Base-by-base conservation (phyloP, 2,329 filamentous ascomycete genomes). In the Fusarium buharicum region DNA sequence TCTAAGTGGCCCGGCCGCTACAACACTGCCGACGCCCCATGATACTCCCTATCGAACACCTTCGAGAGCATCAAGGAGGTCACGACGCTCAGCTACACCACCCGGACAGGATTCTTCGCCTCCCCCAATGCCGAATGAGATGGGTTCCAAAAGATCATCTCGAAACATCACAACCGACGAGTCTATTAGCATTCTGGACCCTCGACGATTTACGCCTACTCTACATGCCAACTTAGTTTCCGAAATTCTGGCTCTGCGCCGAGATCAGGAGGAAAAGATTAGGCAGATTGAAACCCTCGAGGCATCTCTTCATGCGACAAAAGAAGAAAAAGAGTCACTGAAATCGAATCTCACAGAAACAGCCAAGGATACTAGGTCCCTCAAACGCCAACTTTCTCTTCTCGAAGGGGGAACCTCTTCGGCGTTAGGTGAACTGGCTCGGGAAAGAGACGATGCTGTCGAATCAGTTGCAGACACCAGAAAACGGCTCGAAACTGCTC, bases 171-270 rank as follows among this genome's bases (percentile, higher is more conserved):
- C 80, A 18, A 84, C 78, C 50, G 87, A 94, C 64, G 90, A 94
- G 62, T 86, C 80, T 39, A 87, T 93, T 55, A 84, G 85, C 66
- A 87, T 92, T 18, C 81, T 97, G 27, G 95, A 99, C 72, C 93
- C 95, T 4, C 87, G 94, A 51, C 86, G 95, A 33, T 97, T 99
- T 72, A 99, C 95, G 0, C 95, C 95, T 2, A 98, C 93, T 0
- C 79, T 99, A 11, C 95, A 98, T 75, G 95, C 95, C 9, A 97
- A 92, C 45, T 81, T 99, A 7, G 94, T 99, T 1, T 94, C 94
- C 0, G 95, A 99, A 75, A 99, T 99, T 62, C 81, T 99, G 34
- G 87, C 88, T 3, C 79, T 99, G 45, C 87, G 93, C 18, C 85
- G 95, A 55, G 95, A 99, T 64, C 86, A 98, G 61, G 95, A 99